Evolutionary conservation across 2,329 filamentous ascomycete genomes (phyloP).

Genomic region (Incumbomyces delicatus): DNA sequence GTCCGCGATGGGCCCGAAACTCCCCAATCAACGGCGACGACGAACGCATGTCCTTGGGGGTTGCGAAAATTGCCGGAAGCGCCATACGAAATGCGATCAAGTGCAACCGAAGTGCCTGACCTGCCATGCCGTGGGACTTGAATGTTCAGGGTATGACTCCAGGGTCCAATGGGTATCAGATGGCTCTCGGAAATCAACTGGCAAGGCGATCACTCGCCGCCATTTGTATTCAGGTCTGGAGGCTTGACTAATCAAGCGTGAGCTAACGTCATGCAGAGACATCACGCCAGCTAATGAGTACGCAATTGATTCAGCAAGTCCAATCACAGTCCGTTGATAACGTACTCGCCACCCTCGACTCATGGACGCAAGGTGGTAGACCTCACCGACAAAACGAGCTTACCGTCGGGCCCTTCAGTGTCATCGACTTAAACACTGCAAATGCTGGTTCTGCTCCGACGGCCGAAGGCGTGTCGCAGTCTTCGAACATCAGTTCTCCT

Average conservation of each 20-base stretch:
- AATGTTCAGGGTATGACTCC: slow-evolving; percentile 25
- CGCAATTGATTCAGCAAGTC: slow-evolving; percentile 20
- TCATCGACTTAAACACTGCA: slow-evolving; percentile 21
- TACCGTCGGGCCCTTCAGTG: slow-evolving; percentile 25
- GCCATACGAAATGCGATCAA: slow-evolving; percentile 31
- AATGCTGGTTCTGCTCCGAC: neutral
- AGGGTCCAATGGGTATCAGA: slow-evolving; percentile 25
- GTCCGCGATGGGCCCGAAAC: neutral
- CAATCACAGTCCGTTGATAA: slow-evolving; percentile 25
- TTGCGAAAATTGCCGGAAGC: slow-evolving; percentile 27
- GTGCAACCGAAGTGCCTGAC: slow-evolving; percentile 25
- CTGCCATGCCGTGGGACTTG: slow-evolving; percentile 22
- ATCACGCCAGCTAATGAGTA: slow-evolving; percentile 26
- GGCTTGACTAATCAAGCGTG: neutral
- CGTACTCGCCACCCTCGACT: slow-evolving; percentile 26
- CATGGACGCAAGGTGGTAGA: slow-evolving; percentile 20
- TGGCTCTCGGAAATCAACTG: slow-evolving; percentile 5
- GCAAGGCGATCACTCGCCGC: slow-evolving; percentile 20
- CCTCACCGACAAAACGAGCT: slow-evolving; percentile 16
- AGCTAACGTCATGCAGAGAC: slow-evolving; percentile 18
- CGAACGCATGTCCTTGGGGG: slow-evolving; percentile 21
- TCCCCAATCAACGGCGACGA: neutral
- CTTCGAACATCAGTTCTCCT: neutral
- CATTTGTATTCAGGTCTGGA: slow-evolving; percentile 26
- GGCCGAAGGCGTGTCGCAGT: too few relatives aligned